Evolutionary conservation across 2,329 filamentous ascomycete genomes (phyloP), one percentile per base, ranked within the genome.

Genomic region (Fusarium multiceps): DNA sequence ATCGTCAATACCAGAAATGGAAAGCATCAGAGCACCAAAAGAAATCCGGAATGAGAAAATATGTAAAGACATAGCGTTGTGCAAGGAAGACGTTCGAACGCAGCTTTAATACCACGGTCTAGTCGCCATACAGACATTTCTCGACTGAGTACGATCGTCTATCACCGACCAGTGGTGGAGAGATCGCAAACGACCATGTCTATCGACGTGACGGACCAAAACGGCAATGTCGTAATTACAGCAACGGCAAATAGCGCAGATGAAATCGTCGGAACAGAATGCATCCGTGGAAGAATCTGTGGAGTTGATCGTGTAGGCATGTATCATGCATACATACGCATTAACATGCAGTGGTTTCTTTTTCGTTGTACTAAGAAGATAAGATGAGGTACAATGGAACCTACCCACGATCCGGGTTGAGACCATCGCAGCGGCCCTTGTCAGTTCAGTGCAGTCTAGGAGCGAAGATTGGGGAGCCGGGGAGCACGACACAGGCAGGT

Each of bases 351-450:
- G 55, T 53, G 27, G 18, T 45, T 51, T 40, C 25, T 66, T 53
- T 50, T 69, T 61, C 27, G 45, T 56, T 34, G 49, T 42, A 51
- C 57, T 32, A 59, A 45, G 56, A 51, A 70, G 60, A 59, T 66
- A 49, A 60, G 69, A 72, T 69, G 66, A 72, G 63, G 51, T 73
- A 63, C 68, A 62, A 72, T 68, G 48, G 55, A 69, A 46, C n/a
- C 54, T 68, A 48, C 57, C 55, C 59, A 60, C 46, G 42, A 72
- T 66, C 51, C 66, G 55, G 66, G 46, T 56, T 69, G 47, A 69
- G 55, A 66, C 66, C 28, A 48, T 69, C 47, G 48, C 48, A 69
- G 62, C 51, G 47, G 50, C 37, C 66, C 55, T 54, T 46, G 50
- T 28, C 30, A 20, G 32, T 23, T 32, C 43, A 37, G 47, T 42